phyloP scores from a whole-genome alignment of 169 alveolate genomes.

The Babesia bovis region DNA sequence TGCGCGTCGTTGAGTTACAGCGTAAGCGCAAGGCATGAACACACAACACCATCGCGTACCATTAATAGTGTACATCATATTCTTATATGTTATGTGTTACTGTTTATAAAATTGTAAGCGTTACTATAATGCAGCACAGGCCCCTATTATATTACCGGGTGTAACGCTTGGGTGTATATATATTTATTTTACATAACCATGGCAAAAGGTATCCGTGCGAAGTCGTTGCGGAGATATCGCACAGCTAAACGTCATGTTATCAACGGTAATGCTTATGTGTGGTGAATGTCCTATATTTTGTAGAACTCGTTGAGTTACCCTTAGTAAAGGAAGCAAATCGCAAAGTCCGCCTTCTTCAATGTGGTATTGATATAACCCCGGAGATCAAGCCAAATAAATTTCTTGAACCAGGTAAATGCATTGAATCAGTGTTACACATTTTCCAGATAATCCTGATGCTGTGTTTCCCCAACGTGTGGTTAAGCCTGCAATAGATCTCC shows the following conservation, averaged over 20 bases:
- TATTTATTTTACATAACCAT: constrained; percentile 23
- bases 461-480: constrained; percentile 65
- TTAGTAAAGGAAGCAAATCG: constrained; percentile 38
- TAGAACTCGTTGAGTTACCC: constrained; percentile 42
- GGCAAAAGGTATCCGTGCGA: constrained; percentile 82
- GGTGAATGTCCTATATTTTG: not conserved
- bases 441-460: constrained; percentile 53
- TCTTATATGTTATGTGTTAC: not conserved
- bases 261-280: constrained; percentile 57
- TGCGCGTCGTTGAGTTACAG: constrained; percentile 86
- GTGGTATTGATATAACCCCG: constrained; percentile 60
- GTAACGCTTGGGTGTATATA: too few species aligned
- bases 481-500: constrained; percentile 73
- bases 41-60: not conserved
- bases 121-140: not conserved
- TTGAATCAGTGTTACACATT: not conserved
- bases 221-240: constrained; percentile 75
- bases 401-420: constrained; percentile 74
- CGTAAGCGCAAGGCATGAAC: constrained; percentile 72
- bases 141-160: constrained; percentile 3
- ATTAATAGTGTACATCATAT: constrained; percentile 6
- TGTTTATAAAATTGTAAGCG: not conserved
- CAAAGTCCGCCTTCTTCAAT: constrained; percentile 54
- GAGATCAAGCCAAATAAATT: constrained; percentile 69
- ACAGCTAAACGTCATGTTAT: constrained; percentile 75